These are phyloP conservation scores for Saturnispora zaruensis DNA, from an alignment of 805 yeast genomes.

Conservation along the genomic window DNA sequence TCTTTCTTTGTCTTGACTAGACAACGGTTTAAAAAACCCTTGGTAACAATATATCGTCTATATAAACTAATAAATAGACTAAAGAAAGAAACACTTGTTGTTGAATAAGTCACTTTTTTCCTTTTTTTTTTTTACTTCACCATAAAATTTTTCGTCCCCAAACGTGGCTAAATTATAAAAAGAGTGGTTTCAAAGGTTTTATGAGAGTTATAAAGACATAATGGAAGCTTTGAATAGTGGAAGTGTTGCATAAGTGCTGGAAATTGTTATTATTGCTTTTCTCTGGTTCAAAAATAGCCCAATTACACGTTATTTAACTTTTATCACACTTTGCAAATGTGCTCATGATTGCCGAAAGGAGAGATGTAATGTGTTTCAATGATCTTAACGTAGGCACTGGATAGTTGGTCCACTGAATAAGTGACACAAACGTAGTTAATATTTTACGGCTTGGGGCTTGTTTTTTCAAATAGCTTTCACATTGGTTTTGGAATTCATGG, in stretches of 20 bases:
- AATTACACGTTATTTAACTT: too few relatives aligned
- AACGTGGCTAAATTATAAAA: neutral
- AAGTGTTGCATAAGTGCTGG: neutral
- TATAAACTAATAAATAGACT: conserved; percentile 10
- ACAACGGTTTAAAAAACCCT: neutral
- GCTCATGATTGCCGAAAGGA: too few relatives aligned
- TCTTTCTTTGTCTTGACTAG: neutral
- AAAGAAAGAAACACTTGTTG: neutral
- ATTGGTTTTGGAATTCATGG: too few relatives aligned
- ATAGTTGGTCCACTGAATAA: too few relatives aligned
- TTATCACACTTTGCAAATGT: too few relatives aligned
- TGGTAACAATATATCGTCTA: conserved; percentile 3
- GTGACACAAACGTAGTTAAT: too few relatives aligned
- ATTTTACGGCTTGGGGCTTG: too few relatives aligned
- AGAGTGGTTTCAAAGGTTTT: neutral
- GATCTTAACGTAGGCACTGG: too few relatives aligned
- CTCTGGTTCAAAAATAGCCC: too few relatives aligned
- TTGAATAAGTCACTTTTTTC: neutral
- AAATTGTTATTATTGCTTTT: too few relatives aligned
- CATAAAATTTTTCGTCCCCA: neutral
- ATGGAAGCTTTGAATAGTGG: neutral
- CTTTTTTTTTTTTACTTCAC: neutral
- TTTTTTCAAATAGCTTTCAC: too few relatives aligned
- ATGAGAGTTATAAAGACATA: neutral
- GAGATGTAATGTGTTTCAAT: too few relatives aligned